Base-by-base conservation (phyloP, 306 rosid species). In the Comarum palustre region DNA sequence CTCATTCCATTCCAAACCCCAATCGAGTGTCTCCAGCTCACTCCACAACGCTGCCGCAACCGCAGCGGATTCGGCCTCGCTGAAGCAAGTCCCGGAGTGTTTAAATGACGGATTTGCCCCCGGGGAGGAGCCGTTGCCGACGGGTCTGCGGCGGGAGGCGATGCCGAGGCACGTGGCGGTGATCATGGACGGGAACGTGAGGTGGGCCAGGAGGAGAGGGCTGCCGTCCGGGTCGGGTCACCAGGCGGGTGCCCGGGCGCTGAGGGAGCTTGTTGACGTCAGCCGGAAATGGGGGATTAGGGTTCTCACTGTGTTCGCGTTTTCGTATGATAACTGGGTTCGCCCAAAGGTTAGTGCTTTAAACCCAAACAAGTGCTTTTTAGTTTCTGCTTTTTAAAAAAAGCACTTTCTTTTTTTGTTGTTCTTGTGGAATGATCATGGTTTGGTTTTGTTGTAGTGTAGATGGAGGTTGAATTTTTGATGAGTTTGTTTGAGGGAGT, bases 111-210 rank as follows among this genome's bases (percentile, higher is more conserved):
- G 24, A 48, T 48, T 48, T 48, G 14, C 75, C 51, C 31, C 50
- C 1, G 10, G 38, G 11, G 8, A 27, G 1, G 88, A 84, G 74
- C 81, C 80, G 32, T 0, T 86, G 8, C 96, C 90, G 11, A 48
- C 12, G 5, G 88, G 71, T 32, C 90, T 92, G 2, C 57, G 24
- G 39, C 72, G 57, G 68, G 96, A 90, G 66, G 42, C 83, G 78
- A 81, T 92, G 89, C 96, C 94, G 63, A 92, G 78, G 76, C 98
- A 92, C 77, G 96, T 92, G 78, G 98, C 95, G 31, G 82, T 92
- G 51, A 92, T 92, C 6, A 85, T 90, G 92, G 98, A 92, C 29
- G 96, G 95, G 3, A 87, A 92, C 43, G 85, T 82, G 59, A 73
- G 96, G 84, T 92, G 98, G 95, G 98, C 92, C 16, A 50, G 66